phyloP scores from a whole-genome alignment of 768 basidiomycete species.

The Roridomyces roridus region DNA sequence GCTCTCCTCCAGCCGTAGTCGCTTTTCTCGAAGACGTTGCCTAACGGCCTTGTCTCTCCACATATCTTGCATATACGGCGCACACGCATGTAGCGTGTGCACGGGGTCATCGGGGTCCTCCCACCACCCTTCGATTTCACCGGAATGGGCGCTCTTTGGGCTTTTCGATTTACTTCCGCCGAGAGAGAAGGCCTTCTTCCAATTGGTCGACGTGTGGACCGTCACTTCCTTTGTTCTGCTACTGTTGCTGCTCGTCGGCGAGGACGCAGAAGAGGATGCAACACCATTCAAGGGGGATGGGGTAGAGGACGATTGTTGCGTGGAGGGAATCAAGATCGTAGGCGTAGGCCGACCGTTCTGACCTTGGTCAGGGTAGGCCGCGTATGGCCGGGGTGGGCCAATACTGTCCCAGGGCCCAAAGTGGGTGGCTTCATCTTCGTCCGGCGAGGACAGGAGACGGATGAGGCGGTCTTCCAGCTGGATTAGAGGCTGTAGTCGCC shows the following conservation, averaged over 20 bases:
- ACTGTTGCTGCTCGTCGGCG: slow-evolving; percentile 38
- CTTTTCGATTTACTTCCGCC: slow-evolving; percentile 61
- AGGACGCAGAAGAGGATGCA: slow-evolving; percentile 29
- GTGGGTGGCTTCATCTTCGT: slow-evolving; percentile 74
- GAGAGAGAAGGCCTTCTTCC: slow-evolving; percentile 72
- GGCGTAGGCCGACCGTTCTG: slow-evolving; percentile 55
- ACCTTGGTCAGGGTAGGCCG: slow-evolving; percentile 24
- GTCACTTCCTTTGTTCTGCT: slow-evolving; percentile 53
- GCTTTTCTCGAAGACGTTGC: slow-evolving; percentile 66
- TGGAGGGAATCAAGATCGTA: slow-evolving; percentile 53
- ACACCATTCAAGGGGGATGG: slow-evolving; percentile 35
- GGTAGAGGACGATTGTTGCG: slow-evolving; percentile 32
- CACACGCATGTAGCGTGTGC: slow-evolving; percentile 69
- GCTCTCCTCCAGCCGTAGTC: slow-evolving; percentile 78
- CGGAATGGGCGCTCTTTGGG: slow-evolving; percentile 72
- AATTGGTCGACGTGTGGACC: slow-evolving; percentile 66
- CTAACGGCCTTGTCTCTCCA: slow-evolving; percentile 79
- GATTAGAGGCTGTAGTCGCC: slow-evolving; percentile 68
- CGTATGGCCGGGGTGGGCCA: slow-evolving; percentile 26
- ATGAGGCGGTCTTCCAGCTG: slow-evolving; percentile 76
- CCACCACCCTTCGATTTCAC: slow-evolving; percentile 84
- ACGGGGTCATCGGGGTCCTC: slow-evolving; percentile 85
- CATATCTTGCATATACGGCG: slow-evolving; percentile 70
- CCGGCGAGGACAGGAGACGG: slow-evolving; percentile 68
- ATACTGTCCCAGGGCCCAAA: slow-evolving; percentile 51